Base-by-base conservation (phyloP, 2,329 filamentous ascomycete species). In the Ciborinia camelliae region DNA sequence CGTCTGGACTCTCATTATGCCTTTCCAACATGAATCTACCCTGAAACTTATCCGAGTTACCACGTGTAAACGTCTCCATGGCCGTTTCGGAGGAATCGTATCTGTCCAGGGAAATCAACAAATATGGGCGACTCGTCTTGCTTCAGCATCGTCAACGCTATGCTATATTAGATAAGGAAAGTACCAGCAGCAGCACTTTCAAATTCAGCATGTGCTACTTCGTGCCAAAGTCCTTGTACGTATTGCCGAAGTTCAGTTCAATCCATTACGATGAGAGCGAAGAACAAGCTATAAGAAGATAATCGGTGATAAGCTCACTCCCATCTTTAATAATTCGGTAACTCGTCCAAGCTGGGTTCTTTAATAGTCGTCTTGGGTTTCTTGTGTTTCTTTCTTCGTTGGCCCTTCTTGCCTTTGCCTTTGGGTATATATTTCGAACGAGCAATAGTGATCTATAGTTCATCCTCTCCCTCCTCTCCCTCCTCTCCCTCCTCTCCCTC, bases 121-220 rank as follows among this genome's bases (percentile, higher is more conserved):
- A 80, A 81, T 0, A 83, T 79, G 8, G 68, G 68, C 0, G 72
- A 67, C 55, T 76, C 75, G 0, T 75, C 74, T 55, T 75, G 71
- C 60, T 79, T 76, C 30, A 82, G 68, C 74, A 80, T 79, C 15
- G 71, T 71, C 26, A 81, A 70, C 18, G 79, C 79, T 8, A 79
- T 61, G 79, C 79, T 8, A 79, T 61, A 53, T 77, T 80, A 7
- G 77, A 79, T 30, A 81, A 28, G 0, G 76, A 81, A 28, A 0
- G 76, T 70, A 1, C 77, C 80, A 1, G 80, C 81, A n/a, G 80
- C 74, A 1, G 79, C 81, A 51, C 73, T 74, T 66, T 83, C 82
- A 18, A 82, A 73, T 4, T 73, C 76, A 1, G 76, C 66, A 62
- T 82, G 81, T 1, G 79, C 76, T 6, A 81, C 79, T 12, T 81